A percentile compares a stretch with the other conserved stretches of the same genome.
Evolutionary conservation across 768 basidiomycete genomes (phyloP).

Genomic region (Hygrophorus pudorinus): DNA sequence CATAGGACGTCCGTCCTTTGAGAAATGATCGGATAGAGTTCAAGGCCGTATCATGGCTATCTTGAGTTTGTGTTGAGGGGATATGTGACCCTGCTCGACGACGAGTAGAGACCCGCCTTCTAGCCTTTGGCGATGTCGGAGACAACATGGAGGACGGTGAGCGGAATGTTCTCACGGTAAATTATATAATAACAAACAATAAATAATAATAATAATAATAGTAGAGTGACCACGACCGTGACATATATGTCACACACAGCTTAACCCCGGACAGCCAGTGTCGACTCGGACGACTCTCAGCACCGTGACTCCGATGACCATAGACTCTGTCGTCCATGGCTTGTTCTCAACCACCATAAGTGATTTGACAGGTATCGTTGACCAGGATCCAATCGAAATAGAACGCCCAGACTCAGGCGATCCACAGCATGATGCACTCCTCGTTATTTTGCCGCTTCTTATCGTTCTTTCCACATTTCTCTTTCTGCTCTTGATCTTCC

Average conservation of each 20-base stretch:
- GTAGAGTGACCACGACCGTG: background rate
- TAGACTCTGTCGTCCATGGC: background rate
- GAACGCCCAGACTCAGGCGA: conserved; percentile 11
- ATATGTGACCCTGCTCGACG: conserved; percentile 51
- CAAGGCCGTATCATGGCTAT: conserved; percentile 63
- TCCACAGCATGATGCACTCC: conserved; percentile 47
- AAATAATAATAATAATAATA: no score
- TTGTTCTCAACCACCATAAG: background rate
- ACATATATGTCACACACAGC: background rate
- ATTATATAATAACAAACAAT: no score
- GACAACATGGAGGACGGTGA: conserved; percentile 36
- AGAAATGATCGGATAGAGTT: conserved; percentile 71
- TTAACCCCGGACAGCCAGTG: background rate
- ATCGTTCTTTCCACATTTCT: conserved; percentile 90
- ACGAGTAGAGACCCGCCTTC: conserved; percentile 47
- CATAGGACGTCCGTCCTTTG: conserved; percentile 80
- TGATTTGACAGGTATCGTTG: background rate
- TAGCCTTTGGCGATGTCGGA: conserved; percentile 38
- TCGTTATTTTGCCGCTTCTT: conserved; percentile 87
- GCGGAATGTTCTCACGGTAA: conserved; percentile 9
- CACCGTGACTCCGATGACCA: background rate
- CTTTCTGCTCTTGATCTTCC: conserved; percentile 85
- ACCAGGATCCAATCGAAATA: background rate
- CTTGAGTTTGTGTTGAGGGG: conserved; percentile 40
- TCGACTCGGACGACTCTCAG: background rate